Conservation (phyloP, 1,284 basidiomycete genomes). For the Rhodotorula mucilaginosa region DNA sequence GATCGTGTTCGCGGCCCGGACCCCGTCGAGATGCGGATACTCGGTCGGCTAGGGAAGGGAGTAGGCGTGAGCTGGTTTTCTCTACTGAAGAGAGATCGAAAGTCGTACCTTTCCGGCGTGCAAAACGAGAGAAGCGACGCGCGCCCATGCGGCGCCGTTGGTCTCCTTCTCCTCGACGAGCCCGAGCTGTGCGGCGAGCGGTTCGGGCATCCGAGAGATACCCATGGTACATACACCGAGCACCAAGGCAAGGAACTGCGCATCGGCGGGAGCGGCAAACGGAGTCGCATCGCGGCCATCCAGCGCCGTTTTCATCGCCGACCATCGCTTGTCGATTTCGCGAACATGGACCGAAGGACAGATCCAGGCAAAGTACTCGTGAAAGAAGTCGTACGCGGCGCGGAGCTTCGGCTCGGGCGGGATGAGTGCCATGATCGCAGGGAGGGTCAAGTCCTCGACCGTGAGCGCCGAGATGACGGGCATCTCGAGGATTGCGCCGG, state of each 20-base stretch:
- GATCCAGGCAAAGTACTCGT: background rate
- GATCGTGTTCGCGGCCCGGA: constrained; percentile 11
- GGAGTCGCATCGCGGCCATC: background rate
- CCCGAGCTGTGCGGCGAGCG: constrained; percentile 1
- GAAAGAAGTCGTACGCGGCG: constrained; percentile 8
- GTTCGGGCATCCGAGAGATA: constrained; percentile 21
- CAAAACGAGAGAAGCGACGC: constrained; percentile 12
- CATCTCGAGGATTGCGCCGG: background rate
- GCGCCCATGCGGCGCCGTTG: constrained; percentile 21
- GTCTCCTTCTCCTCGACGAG: constrained; percentile 13
- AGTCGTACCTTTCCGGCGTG: background rate
- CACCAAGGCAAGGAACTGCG: constrained; percentile 14
- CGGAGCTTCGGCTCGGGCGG: constrained; percentile 3
- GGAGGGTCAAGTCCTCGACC: background rate
- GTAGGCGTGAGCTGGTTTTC: background rate
- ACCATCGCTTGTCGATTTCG: constrained; percentile 4
- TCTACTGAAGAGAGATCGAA: too few relatives aligned
- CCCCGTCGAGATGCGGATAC: constrained; percentile 16
- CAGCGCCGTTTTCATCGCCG: background rate
- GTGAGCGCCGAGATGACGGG: constrained; percentile 6
- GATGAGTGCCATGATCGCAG: background rate
- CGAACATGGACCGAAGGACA: background rate
- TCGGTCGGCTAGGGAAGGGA: constrained; percentile 13
- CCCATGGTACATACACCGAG: constrained; percentile 20
- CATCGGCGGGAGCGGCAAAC: constrained; percentile 6